phyloP scores from a whole-genome alignment of 75 land plant genomes.

The Pinus tabuliformis region DNA sequence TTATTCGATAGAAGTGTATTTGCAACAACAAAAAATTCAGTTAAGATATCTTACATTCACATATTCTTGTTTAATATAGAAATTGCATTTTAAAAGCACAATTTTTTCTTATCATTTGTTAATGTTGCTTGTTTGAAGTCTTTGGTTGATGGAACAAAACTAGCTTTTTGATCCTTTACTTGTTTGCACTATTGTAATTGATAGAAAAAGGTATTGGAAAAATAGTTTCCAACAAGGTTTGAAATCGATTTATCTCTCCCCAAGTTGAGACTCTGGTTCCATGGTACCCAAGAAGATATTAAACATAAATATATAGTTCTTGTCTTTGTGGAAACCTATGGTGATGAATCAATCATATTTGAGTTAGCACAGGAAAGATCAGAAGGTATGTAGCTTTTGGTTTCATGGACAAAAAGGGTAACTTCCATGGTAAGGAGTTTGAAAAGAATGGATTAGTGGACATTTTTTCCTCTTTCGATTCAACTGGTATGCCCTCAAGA shows the following conservation, averaged over 20 bases:
- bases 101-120: background rate
- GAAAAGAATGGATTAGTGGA: conserved; percentile 13
- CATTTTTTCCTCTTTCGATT: conserved; percentile 15
- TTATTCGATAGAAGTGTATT: background rate
- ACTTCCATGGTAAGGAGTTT: conserved; percentile 26
- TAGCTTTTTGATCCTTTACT: background rate
- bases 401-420: conserved; percentile 45
- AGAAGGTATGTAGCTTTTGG: background rate
- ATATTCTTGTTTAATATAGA: background rate
- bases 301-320: background rate
- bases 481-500: conserved; percentile 1
- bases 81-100: background rate
- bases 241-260: too few relatives aligned
- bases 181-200: background rate
- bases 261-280: background rate
- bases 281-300: background rate
- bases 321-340: background rate
- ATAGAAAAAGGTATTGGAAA: too few relatives aligned
- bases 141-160: background rate
- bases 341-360: background rate
- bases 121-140: background rate
- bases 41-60: background rate
- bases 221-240: too few relatives aligned
- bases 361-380: conserved; percentile 3
- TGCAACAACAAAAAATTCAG: background rate